Base-by-base conservation (phyloP, 805 yeast species). In the Candida ficus region DNA sequence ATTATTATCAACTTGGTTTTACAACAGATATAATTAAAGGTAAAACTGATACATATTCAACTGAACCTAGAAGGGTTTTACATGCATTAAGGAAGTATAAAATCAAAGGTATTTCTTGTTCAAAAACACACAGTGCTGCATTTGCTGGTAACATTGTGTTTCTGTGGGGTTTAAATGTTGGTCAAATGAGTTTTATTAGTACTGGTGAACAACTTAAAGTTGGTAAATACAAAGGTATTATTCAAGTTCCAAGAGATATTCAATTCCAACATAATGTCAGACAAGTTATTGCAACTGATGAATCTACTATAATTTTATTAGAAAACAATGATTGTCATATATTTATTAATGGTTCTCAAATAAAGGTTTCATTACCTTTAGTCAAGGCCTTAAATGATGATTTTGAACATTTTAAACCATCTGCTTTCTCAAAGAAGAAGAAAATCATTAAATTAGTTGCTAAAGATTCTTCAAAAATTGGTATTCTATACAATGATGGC, bases 111-210 rank as follows among this genome's bases (percentile, higher is more conserved):
- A 32, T 58, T 38, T 35, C 80, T 1, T 79, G 83, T 16, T 84
- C 95, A 4, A 77, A 72, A 35, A 68, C 81, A 11, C 95, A 86
- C 56, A 77, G 91, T 4, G 69, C 80, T 16, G 84, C 75, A 0
- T 81, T 68, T 45, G 63, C 79, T 0, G 64, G 63, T 7, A 56
- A 63, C 32, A 74, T 72, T 9, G 44, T 53, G n/a, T 74, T 63
- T 44, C 59, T 76, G 29, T 87, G 95, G 95, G 96, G 96, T 3
- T 61, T 81, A 28, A 84, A 87, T 54, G 63, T 77, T 27, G 96
- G 96, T 0, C 95, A 87, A 57, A 76, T 87, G 80, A 91, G 91
- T 3, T 64, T 74, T 37, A 50, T 65, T 6, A 43, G 62, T 14
- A 42, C 62, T 2, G 57, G 63, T 10, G 61, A 60, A 13, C 48